phyloP scores from a whole-genome alignment of 306 rosid genomes.

The Trichosanthes truncata region DNA sequence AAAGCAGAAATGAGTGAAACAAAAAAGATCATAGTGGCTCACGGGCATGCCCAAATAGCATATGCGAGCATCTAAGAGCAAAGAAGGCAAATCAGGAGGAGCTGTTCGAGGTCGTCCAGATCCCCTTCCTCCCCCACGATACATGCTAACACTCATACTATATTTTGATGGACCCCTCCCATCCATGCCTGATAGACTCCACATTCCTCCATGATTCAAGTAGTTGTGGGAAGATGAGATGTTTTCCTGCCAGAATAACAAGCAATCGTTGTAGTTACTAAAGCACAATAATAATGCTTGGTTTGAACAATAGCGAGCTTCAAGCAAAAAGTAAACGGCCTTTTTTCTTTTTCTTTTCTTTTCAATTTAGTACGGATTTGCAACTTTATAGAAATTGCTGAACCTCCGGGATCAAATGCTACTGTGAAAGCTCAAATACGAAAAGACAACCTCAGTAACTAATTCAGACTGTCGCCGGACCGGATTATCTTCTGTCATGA shows the following conservation, averaged over 20 bases:
- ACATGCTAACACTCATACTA: constrained; percentile 88
- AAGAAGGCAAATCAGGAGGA: constrained; percentile 95
- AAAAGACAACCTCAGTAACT: constrained; percentile 62
- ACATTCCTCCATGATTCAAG: constrained; percentile 70
- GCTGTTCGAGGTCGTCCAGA: constrained; percentile 60
- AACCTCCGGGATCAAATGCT: neutral
- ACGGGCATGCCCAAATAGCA: constrained; percentile 93
- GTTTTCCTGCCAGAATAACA: constrained; percentile 47
- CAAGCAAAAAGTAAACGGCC: neutral
- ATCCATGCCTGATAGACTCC: constrained; percentile 43
- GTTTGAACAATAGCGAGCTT: neutral
- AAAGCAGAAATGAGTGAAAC: neutral
- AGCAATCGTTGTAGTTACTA: constrained; percentile 8
- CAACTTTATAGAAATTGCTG: neutral
- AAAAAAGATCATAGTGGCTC: constrained; percentile 24
- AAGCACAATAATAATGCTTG: neutral
- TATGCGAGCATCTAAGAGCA: constrained; percentile 82
- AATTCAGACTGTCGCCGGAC: constrained; percentile 41
- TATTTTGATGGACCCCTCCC: constrained; percentile 37
- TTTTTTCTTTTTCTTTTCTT: neutral
- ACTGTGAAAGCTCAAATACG: constrained; percentile 2
- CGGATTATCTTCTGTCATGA: constrained; percentile 78
- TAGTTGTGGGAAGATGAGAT: constrained; percentile 70
- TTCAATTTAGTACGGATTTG: neutral
- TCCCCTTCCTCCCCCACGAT: constrained; percentile 75